Base-by-base conservation (phyloP, 192 early-diverging fungal species). In the Phlyctochytrium bullatum region DNA sequence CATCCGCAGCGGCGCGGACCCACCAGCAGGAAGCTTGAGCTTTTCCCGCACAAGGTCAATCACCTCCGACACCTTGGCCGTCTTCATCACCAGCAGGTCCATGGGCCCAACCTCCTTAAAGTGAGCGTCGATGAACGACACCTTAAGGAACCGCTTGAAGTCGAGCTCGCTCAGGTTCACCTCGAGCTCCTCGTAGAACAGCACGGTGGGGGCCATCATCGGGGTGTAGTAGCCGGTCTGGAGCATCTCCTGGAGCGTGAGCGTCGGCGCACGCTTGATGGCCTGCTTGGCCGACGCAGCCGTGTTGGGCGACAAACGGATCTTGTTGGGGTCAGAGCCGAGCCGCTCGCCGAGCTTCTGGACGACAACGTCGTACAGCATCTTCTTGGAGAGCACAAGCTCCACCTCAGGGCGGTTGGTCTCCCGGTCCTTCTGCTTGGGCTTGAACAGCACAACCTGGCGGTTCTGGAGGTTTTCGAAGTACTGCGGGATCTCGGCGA, bases 141-240 rank as follows among this genome's bases (percentile, higher is more conserved):
- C 79, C 32, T 88, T 89, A 12, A 95, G 62, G 53, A 67, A 71
- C 36, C 87, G 82, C 73, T 94, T 94, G 33, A 66, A 88, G 61
- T 97, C 94, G 25, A 97, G 74, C 74, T 98, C 93, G 27, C 79
- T 70, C 23, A 97, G 80, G 35, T 86, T 80, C 24, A 94, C 81
- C 33, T 94, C 90, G 52, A 97, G 62, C 51, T 92, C 80, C 72
- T 98, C 94, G 73, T 95, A 98, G 62, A 80, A 84, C 6, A 98
- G 63, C 12, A 80, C 65, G 35, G 76, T 76, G 35, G 78, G 69
- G 40, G 73, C 31, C 52, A 65, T 33, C 35, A 74, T 24, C 36
- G 59, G 40, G 64, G 65, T 65, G 59, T 77, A 68, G 33, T 61
- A 69, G 4, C 66, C 51, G 33, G 35, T 31, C 20, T 63, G 63